Base-by-base conservation (phyloP, 140 eudicot genomes). In the Anethum foeniculum region DNA sequence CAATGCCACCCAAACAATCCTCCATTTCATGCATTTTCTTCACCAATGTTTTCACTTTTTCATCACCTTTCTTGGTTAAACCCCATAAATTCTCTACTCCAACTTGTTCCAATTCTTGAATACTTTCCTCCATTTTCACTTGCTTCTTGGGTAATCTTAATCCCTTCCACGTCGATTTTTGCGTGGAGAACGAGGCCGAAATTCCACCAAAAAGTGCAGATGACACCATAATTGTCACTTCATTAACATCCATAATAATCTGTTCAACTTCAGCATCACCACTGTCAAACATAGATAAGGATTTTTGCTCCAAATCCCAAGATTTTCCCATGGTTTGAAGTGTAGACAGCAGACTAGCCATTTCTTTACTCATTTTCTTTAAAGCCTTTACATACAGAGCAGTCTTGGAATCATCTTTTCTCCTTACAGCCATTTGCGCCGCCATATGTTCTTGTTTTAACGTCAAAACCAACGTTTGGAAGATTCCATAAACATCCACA, bases 401-500 rank as follows among this genome's bases (percentile, higher is more conserved):
- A 51, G 81, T 81, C 67, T 88, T 88, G 9, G 89, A 38, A 67
- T 81, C 87, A 36, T 94, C 97, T 82, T 81, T 90, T 51, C 93
- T 86, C 62, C 96, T 82, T 4, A 88, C 49, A 0, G 97, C 97
- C 15, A 94, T 88, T 23, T 92, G 94, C 0, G 94, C 96, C 3
- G 89, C 85, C 34, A 85, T 80, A 19, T 85, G 81, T 56, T 93
- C 93, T 73, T 94, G 94, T 43, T 88, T 94, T 10, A 94, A 48
- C 47, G 91, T 83, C 71, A 92, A 39, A 14, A 89, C 58, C 80
- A 89, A 78, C 46, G 92, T 82, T 49, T 87, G 97, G 87, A 94
- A 92, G 72, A 88, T 89, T 69, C 96, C 97, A 49, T 88, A 92
- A 74, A 83, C 88, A 80, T 94, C 97, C 47, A 94, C 92, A 84